Evolutionary conservation across 73 alveolate genomes (phyloP).

Genomic region (Effrenium voratum): DNA sequence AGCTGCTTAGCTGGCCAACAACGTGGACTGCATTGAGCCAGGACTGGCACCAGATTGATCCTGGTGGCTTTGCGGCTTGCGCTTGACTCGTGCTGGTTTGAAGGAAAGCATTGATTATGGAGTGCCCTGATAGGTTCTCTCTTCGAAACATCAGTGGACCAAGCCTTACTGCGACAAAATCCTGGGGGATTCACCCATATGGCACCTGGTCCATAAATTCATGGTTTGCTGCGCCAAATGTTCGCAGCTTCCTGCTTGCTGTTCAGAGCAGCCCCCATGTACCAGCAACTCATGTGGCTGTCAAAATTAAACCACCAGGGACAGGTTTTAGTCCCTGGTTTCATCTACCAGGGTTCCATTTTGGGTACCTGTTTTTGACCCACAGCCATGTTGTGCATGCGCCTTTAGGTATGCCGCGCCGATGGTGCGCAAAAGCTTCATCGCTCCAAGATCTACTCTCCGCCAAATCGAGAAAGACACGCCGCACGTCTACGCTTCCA

Average conservation of each 20-base stretch:
- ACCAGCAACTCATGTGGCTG: too few relatives aligned
- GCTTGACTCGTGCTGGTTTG: background rate
- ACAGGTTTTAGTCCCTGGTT: too few relatives aligned
- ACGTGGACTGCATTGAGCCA: constrained; percentile 56
- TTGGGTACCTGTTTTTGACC: too few relatives aligned
- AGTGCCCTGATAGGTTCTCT: background rate
- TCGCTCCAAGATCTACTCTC: constrained; percentile 69
- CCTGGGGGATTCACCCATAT: constrained; percentile 68
- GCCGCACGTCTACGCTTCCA: background rate
- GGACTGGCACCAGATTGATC: constrained; percentile 8
- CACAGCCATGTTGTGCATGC: background rate
- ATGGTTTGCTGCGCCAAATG: background rate
- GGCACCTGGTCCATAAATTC: background rate
- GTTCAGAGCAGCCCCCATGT: too few relatives aligned
- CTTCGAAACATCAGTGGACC: constrained; percentile 65
- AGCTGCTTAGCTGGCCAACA: constrained; percentile 75
- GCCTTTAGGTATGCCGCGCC: constrained; percentile 73
- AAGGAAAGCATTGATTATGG: too few relatives aligned
- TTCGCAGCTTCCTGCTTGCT: too few relatives aligned
- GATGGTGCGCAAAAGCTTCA: constrained; percentile 87
- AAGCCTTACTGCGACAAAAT: constrained; percentile 68
- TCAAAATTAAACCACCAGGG: too few relatives aligned
- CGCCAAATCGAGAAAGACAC: constrained; percentile 76
- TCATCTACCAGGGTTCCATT: too few relatives aligned
- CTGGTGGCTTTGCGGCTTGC: background rate